These are phyloP conservation scores for Piromyces sp. DNA, from an alignment of 192 early-diverging fungal species.

Conservation along the genomic window DNA sequence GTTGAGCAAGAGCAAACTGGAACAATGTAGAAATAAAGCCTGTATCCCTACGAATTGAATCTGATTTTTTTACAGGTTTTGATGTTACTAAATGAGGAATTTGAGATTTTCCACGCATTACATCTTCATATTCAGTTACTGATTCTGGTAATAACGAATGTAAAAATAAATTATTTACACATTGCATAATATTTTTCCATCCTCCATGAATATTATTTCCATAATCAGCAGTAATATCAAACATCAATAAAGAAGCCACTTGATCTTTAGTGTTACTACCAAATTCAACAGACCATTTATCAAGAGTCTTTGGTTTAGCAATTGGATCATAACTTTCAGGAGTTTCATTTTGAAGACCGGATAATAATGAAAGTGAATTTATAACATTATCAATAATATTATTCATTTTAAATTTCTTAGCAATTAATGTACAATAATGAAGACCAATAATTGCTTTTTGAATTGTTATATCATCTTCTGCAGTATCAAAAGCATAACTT, in stretches of 20 bases:
- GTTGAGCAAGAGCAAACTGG: slow-evolving; percentile 43
- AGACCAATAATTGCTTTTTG: slow-evolving; percentile 68
- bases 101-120: slow-evolving; percentile 42
- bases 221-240: slow-evolving; percentile 51
- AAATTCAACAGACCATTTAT: slow-evolving; percentile 59
- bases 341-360: slow-evolving; percentile 30
- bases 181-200: slow-evolving; percentile 57
- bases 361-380: slow-evolving; percentile 50
- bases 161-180: slow-evolving; percentile 61
- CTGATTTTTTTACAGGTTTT: slow-evolving; percentile 13
- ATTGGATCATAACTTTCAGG: not conserved
- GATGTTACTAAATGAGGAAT: slow-evolving; percentile 39
- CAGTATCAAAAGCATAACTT: slow-evolving; percentile 68
- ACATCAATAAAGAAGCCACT: slow-evolving; percentile 71
- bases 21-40: slow-evolving; percentile 61
- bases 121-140: slow-evolving; percentile 55
- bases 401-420: slow-evolving; percentile 49
- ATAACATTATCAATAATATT: slow-evolving; percentile 69
- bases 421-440: slow-evolving; percentile 51
- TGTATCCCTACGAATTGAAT: slow-evolving; percentile 24
- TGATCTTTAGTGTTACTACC: slow-evolving; percentile 79
- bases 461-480: slow-evolving; percentile 54
- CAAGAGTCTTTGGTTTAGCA: slow-evolving; percentile 5
- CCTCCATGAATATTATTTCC: slow-evolving; percentile 43
- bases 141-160: slow-evolving; percentile 49